phyloP scores from a whole-genome alignment of 2,329 filamentous ascomycete species.

The Aspergillus sojae region DNA sequence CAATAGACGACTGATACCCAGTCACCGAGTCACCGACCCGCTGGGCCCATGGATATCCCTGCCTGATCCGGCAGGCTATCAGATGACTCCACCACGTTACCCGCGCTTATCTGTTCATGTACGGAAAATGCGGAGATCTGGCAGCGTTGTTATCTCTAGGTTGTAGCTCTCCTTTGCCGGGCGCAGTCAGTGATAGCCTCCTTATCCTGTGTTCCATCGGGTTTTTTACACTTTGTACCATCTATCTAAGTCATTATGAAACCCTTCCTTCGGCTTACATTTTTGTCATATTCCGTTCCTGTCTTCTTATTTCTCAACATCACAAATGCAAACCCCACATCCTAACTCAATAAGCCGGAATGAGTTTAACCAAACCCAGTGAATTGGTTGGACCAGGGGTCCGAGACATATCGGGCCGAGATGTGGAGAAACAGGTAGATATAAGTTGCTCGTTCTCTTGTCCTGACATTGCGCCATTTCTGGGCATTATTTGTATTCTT shows the following conservation, averaged over 20 bases:
- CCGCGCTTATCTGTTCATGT: neutral
- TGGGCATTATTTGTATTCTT: neutral
- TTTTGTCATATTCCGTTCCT: neutral
- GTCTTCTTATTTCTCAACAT: too few species aligned
- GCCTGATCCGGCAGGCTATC: neutral
- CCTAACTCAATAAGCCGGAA: neutral
- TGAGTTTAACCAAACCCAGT: neutral
- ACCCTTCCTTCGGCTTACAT: neutral
- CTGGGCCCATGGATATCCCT: neutral
- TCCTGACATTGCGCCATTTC: slow-evolving; percentile 3
- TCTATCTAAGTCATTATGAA: neutral
- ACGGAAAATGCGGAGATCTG: neutral
- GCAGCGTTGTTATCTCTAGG: neutral
- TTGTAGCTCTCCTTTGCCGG: neutral
- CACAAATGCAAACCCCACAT: neutral
- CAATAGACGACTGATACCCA: neutral
- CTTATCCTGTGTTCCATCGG: neutral
- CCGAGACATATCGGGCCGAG: slow-evolving; percentile 9
- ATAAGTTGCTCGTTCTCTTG: slow-evolving; percentile 3
- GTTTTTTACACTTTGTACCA: neutral
- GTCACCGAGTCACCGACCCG: too few species aligned
- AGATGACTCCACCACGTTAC: neutral
- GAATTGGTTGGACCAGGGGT: neutral
- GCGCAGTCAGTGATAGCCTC: neutral
- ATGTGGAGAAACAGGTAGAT: slow-evolving; percentile 38